Conservation (phyloP, 192 early-diverging fungal genomes). For the Backusella australiensis region DNA sequence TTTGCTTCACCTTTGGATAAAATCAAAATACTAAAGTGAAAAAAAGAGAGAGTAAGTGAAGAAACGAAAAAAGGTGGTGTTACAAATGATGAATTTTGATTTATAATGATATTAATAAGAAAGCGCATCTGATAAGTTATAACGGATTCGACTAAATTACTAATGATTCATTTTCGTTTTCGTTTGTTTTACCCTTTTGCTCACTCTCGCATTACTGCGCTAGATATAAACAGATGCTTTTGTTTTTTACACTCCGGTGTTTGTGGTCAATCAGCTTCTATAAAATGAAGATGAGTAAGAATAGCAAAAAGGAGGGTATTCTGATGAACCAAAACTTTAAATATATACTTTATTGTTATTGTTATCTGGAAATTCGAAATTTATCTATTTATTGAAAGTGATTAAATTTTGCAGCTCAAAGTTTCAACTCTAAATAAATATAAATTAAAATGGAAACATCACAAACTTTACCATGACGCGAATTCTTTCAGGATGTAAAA, state of each 20-base stretch:
- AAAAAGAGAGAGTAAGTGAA: not conserved
- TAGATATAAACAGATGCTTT: not conserved
- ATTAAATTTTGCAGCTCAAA: not conserved
- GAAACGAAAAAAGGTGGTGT: not conserved
- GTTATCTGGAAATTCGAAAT: not conserved
- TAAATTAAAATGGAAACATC: not conserved
- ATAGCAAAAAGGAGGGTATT: not conserved
- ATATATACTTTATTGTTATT: not conserved
- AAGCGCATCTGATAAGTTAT: not conserved
- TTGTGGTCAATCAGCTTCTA: not conserved
- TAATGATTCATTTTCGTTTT: conserved; percentile 6
- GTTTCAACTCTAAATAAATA: conserved; percentile 6
- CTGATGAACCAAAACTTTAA: not conserved
- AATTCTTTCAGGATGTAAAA: not conserved
- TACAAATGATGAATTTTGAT: not conserved
- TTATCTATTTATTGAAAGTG: conserved; percentile 2
- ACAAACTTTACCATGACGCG: not conserved
- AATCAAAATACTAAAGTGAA: not conserved
- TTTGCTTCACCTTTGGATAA: not conserved
- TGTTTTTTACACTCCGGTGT: not conserved
- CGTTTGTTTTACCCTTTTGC: not conserved
- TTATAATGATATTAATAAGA: not conserved
- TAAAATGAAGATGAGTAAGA: not conserved
- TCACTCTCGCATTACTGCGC: not conserved
- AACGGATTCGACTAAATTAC: not conserved